Evolutionary conservation across 2,329 filamentous ascomycete species (phyloP), one percentile per base, ranked within the genome.

Genomic region (Chaetomiaceae sp.): DNA sequence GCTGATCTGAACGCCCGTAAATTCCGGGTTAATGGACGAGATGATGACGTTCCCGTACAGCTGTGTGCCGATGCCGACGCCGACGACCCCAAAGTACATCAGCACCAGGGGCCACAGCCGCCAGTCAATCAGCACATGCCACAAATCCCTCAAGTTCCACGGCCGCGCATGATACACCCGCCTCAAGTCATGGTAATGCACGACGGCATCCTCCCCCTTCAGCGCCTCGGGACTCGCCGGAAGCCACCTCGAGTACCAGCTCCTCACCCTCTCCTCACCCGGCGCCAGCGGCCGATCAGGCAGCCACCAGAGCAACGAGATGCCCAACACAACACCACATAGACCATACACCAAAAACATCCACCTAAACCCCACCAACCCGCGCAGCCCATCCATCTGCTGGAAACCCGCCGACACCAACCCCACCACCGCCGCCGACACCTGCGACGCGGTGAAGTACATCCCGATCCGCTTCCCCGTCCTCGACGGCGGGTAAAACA

Each of bases 41-140:
- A 96, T 94, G 63, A 96, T 95, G 60, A 95, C 83, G 3, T 86
- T 92, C 29, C 87, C 89, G 66, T 96, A 96, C 43, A 88, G 82
- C 71, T 95, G 90, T 0, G 89, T 91, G 40, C 90, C 91, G 58
- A 95, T 95, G 8, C 91, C 91, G 3, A 95, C 91, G 20, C 91
- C 91, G 1, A 96, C 91, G 3, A 96, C 91, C 19, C 91, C 91
- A 72, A 96, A 95, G 72, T 96, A 96, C 91, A 96, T 96, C 49
- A 95, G 66, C 1, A 86, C 79, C 60, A 96, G 71, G 1, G 91
- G 91, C 87, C 89, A 96, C 17, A 95, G 76, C 3, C 90, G 82
- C 91, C 90, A 95, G 70, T 96, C 91, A 33, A 88, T 76, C 27
- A 95, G 72, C 1, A 95, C 88, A 22, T 75, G 72, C 22, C 75